Evolutionary conservation across 371 early-diverging fungal genomes (phyloP), one percentile per base, ranked within the genome.

Genomic region (Mucor circinelloides): DNA sequence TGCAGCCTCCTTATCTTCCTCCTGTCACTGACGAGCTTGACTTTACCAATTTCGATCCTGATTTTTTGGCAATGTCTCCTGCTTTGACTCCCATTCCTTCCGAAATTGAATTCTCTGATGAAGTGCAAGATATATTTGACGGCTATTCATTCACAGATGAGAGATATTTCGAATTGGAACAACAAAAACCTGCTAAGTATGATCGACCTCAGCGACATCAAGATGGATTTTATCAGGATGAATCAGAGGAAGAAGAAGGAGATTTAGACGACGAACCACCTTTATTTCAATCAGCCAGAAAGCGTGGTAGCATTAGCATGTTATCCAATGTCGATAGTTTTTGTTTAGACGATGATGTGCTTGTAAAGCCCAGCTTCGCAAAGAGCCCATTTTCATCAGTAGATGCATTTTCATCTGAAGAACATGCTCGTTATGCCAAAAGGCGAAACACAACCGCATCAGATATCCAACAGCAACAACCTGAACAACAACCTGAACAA

Each of bases 41-140:
- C 56, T 76, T 90, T 63, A 72, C 81, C 36, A 90, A 91, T 38
- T 92, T 92, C 72, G 92, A 92, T 62, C 69, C 65, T 21, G 72
- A 72, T 58, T 72, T 72, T 44, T 46, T 72, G 23, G 50, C 68
- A 21, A 89, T 88, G 87, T 68, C 85, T 17, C 88, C 90, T 13
- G 75, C 83, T 0, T 66, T 83, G 19, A 81, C 79, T 3, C 77
- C 80, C 3, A 67, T 77, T 4, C 65, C 80, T 19, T 85, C 84
- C 0, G 73, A 78, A 25, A 67, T 77, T 27, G 82, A 80, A 8
- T 52, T 85, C 54, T 77, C 81, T 8, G 70, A 76, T 15, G 83
- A 85, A 19, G 73, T 88, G 17, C 86, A 86, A 50, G 77, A 81
- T 58, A 80, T 86, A 23, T 88, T 88, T 72, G 83, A 88, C 31